Base-by-base conservation (phyloP, 345 rosid species). In the Garcia nutans region DNA sequence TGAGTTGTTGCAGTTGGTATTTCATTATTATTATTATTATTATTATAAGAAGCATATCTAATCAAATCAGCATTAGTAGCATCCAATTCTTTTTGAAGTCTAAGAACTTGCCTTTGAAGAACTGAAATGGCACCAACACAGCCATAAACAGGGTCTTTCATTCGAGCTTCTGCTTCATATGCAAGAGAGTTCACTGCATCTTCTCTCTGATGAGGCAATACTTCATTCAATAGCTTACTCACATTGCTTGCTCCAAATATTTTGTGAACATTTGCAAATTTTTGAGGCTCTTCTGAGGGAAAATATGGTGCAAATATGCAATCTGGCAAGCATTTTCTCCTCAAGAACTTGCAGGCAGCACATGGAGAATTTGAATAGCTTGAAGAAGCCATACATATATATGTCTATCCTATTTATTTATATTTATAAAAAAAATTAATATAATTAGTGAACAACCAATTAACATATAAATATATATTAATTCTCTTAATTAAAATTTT, bases 121-220 rank as follows among this genome's bases (percentile, higher is more conserved):
- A 81, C 76, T 28, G 80, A 76, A 49, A 81, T 81, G 71, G 83
- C 83, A 54, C 80, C 83, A 42, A 81, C 83, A 50, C 83, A 81
- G 41, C 83, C 83, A 45, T 81, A 76, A 17, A 81, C 83, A 2
- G 83, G 83, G 63, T 81, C 83, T 70, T 69, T 76, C 77, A 81
- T 77, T 55, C 83, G 33, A 9, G 83, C 83, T 65, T 81, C 83
- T 10, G 83, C 83, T 63, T 81, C 83, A 20, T 81, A 81, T 44
- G 83, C 83, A 19, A 81, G 83, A 20, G 83, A 80, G 45, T 80
- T 80, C n/a, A 80, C 83, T 10, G 83, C 83, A 66, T 80, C 83
- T 72, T 80, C 83, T 64, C 83, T 81, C 49, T 81, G 83, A 52
- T 81, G 83, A 17, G 83, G 80, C 19, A 33, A 80, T 10, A 81